Conservation (phyloP, 2,329 filamentous ascomycete species). For the Chaetomium strumarium region DNA sequence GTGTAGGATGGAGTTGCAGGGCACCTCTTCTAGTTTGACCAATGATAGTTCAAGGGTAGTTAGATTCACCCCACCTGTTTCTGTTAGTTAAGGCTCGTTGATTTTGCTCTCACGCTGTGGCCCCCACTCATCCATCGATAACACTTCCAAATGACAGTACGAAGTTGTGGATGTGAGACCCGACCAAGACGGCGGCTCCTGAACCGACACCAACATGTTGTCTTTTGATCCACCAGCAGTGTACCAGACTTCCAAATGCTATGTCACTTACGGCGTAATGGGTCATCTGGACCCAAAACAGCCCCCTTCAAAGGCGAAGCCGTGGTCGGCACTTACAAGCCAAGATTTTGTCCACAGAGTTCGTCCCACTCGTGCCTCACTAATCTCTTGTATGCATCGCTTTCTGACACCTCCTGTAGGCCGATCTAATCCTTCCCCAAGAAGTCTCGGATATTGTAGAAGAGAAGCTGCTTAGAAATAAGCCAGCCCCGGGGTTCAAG, state of each 20-base stretch:
- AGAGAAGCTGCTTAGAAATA: conserved; percentile 41
- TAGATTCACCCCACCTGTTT: neutral
- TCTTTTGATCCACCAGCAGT: conserved; percentile 39
- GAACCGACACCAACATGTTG: conserved; percentile 36
- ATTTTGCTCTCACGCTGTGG: neutral
- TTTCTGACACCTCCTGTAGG: conserved; percentile 33
- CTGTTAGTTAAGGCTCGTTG: too few species aligned
- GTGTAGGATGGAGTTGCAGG: neutral
- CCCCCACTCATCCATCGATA: neutral
- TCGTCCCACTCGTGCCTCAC: neutral
- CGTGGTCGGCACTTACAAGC: conserved; percentile 62
- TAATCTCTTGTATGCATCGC: neutral
- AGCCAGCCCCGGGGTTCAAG: conserved; percentile 47
- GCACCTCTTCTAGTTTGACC: neutral
- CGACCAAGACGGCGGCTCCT: neutral
- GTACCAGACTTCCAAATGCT: conserved; percentile 61
- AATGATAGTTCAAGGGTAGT: neutral
- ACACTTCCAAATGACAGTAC: too few species aligned
- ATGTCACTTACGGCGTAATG: conserved; percentile 64
- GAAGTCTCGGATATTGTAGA: conserved; percentile 51
- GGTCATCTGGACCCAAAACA: conserved; percentile 65
- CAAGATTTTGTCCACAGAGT: conserved; percentile 63
- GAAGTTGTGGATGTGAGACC: neutral
- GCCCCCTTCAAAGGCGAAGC: conserved; percentile 65
- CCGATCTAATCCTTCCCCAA: conserved; percentile 68